Conservation (phyloP, 2,329 filamentous ascomycete genomes). For the Pyricularia sp. region DNA sequence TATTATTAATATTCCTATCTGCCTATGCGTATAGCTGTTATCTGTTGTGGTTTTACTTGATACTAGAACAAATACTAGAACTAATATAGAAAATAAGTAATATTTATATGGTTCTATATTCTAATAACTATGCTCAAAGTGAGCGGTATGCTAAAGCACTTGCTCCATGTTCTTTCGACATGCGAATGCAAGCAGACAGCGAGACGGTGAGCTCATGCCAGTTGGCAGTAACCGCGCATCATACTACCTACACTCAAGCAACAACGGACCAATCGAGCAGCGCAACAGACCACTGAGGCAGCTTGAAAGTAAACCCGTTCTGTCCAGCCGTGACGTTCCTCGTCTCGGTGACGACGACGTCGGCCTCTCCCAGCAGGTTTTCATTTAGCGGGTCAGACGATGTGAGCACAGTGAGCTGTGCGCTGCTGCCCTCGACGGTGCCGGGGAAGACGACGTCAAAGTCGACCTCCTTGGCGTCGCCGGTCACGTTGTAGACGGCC, state of each 20-base stretch:
- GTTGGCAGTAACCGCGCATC: too few relatives aligned
- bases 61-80: too few relatives aligned
- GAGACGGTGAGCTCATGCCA: too few relatives aligned
- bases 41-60: too few relatives aligned
- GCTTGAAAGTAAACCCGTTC: not conserved
- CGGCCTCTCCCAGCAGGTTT: not conserved
- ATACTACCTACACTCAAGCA: not conserved
- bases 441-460: conserved; percentile 31
- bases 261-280: not conserved
- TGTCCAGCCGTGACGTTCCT: not conserved
- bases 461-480: not conserved
- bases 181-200: not conserved
- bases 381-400: not conserved
- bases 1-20: too few relatives aligned
- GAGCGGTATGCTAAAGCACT: too few relatives aligned
- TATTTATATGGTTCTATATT: too few relatives aligned
- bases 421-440: conserved; percentile 25
- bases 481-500: conserved; percentile 3
- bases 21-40: too few relatives aligned
- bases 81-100: too few relatives aligned
- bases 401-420: conserved; percentile 33
- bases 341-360: not conserved
- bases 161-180: not conserved
- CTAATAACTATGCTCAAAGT: too few relatives aligned
- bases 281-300: conserved; percentile 4